Evolutionary conservation across 83 land plant genomes (phyloP).

Genomic region (Thuja plicata): DNA sequence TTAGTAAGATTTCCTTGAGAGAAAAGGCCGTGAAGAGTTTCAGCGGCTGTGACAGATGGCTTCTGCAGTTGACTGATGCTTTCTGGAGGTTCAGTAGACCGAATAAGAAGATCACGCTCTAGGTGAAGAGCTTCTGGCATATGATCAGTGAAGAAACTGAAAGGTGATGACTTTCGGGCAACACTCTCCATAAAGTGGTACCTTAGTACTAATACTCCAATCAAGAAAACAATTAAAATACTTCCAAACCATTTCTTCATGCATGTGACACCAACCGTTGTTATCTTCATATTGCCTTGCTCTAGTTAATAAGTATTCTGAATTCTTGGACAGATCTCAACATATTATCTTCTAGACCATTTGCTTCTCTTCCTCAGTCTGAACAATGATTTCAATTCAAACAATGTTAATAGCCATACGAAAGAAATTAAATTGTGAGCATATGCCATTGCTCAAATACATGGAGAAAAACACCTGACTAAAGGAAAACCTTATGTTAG

Average conservation of each 20-base stretch:
- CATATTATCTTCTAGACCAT: constrained; percentile 7
- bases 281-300: constrained; percentile 9
- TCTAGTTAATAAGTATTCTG: neutral
- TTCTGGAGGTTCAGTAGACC: constrained; percentile 36
- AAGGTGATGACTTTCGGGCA: constrained; percentile 25
- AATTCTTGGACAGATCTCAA: constrained; percentile 5
- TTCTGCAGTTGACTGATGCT: constrained; percentile 26
- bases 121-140: constrained; percentile 37
- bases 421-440: neutral
- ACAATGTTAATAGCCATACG: neutral
- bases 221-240: constrained; percentile 35
- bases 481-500: neutral
- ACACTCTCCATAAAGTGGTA: constrained; percentile 42
- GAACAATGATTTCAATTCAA: constrained; percentile 1
- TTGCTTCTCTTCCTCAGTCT: constrained; percentile 1
- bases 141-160: constrained; percentile 22
- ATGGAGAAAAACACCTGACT: neutral
- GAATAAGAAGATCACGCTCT: constrained; percentile 18
- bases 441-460: neutral
- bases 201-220: constrained; percentile 45
- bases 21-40: constrained; percentile 30
- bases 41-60: constrained; percentile 24
- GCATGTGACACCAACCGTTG: constrained; percentile 11
- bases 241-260: constrained; percentile 69
- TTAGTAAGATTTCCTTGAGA: constrained; percentile 36